phyloP scores from a whole-genome alignment of 73 alveolate species.

The Symbiodinium natans region DNA sequence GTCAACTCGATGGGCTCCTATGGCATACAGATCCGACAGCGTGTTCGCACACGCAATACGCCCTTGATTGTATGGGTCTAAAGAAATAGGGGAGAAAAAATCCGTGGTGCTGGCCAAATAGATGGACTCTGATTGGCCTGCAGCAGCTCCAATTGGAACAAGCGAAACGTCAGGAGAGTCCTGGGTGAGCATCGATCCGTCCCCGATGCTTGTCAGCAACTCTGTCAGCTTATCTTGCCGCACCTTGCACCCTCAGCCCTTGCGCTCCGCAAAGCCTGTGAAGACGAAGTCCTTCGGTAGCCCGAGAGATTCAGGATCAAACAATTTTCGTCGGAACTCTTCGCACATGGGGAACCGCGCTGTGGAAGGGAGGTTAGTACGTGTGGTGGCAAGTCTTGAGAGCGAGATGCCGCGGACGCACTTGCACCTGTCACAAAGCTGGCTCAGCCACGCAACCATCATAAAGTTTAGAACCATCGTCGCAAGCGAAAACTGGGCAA shows the following conservation, averaged over 20 bases:
- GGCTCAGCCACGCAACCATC: no score
- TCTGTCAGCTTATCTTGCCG: constrained; percentile 40
- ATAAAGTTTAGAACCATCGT: no score
- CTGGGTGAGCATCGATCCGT: constrained; percentile 96
- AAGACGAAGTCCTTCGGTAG: constrained; percentile 96
- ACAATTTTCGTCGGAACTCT: constrained; percentile 72
- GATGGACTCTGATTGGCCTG: constrained; percentile 49
- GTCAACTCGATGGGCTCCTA: constrained; percentile 98
- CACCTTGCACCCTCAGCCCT: constrained; percentile 99
- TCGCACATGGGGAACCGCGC: constrained; percentile 28
- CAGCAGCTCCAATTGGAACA: constrained; percentile 94
- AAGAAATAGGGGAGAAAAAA: constrained; percentile 97
- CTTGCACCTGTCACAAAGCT: no score
- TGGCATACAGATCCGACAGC: constrained; percentile 99
- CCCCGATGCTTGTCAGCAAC: constrained; percentile 95
- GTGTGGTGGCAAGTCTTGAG: no score
- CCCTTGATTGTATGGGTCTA: constrained; percentile 99
- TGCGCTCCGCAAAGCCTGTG: constrained; percentile 96
- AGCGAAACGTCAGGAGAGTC: constrained; percentile 98
- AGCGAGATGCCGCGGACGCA: no score
- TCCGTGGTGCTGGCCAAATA: constrained; percentile 96
- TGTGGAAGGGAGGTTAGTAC: no score
- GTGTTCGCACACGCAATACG: constrained; percentile 99
- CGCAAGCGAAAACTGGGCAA: no score
- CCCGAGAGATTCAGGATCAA: constrained; percentile 95